Percentiles rank a stretch among this genome's conserved stretches.
phyloP scores from a whole-genome alignment of 2,329 filamentous ascomycete species.

The Huntiella bhutanensis region DNA sequence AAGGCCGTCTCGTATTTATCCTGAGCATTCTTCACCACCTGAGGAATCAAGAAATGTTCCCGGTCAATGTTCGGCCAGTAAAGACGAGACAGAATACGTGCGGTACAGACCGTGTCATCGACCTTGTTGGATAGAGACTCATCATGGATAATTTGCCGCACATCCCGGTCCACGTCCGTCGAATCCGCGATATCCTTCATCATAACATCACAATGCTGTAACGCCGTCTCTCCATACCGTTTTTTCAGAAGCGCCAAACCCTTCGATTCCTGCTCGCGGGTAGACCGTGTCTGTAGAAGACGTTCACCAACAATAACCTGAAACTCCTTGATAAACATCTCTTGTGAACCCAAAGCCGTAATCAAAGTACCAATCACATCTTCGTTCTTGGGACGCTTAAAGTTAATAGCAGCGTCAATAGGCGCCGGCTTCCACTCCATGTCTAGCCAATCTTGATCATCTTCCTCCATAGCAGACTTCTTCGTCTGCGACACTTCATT shows the following conservation, averaged over 20 bases:
- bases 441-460: conserved; percentile 74
- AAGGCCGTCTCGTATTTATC: conserved; percentile 56
- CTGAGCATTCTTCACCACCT: conserved; percentile 40
- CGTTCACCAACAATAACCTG: conserved; percentile 77
- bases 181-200: conserved; percentile 82
- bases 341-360: conserved; percentile 70
- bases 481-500: conserved; percentile 40
- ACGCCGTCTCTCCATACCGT: conserved; percentile 63
- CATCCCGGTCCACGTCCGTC: conserved; percentile 40
- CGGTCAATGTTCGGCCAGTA: conserved; percentile 72
- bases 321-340: conserved; percentile 86
- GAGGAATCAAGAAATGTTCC: conserved; percentile 47
- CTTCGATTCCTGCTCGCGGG: conserved; percentile 61
- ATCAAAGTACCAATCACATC: conserved; percentile 87
- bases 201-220: conserved; percentile 96
- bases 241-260: conserved; percentile 76
- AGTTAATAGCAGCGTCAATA: conserved; percentile 80
- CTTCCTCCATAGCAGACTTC: conserved; percentile 32
- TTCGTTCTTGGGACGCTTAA: conserved; percentile 70
- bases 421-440: conserved; percentile 88
- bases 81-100: conserved; percentile 75
- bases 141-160: conserved; percentile 2
- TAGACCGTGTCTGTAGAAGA: conserved; percentile 44
- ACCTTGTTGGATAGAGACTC: neutral
- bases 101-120: conserved; percentile 32